Percentiles rank a stretch among this genome's conserved stretches.
Evolutionary conservation across 2,329 filamentous ascomycete genomes (phyloP).

Genomic region (Fusarium chlamydosporum): DNA sequence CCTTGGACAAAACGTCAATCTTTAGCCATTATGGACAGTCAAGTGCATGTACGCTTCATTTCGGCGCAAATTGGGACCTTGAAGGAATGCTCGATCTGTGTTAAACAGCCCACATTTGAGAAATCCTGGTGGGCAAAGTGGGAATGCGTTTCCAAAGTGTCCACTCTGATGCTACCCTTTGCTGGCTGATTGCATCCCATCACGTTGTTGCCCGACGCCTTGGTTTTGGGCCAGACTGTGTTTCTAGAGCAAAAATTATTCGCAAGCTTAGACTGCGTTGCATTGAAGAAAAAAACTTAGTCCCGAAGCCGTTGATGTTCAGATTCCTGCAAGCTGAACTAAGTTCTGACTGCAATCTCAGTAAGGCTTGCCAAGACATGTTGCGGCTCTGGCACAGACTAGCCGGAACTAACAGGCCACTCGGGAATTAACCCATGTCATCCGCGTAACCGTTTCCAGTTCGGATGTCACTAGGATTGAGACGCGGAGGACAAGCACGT

Average conservation of each 20-base stretch:
- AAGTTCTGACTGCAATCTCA: not conserved
- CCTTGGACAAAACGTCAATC: slow-evolving; percentile 1
- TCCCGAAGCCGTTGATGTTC: not conserved
- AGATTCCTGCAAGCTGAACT: not conserved
- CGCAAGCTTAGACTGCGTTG: not conserved
- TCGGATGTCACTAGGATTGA: not conserved
- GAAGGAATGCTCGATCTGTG: not conserved
- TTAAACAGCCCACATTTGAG: slow-evolving; percentile 26
- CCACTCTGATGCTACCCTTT: slow-evolving; percentile 27
- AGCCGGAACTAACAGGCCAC: not conserved
- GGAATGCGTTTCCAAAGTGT: slow-evolving; percentile 1
- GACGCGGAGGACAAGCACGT: slow-evolving; percentile 6
- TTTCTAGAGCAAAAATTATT: not conserved
- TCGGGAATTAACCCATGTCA: slow-evolving; percentile 12
- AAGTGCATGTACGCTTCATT: not conserved
- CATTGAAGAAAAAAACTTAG: not conserved
- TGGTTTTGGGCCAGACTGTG: not conserved
- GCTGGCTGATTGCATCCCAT: not conserved
- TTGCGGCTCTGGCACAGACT: slow-evolving; percentile 9
- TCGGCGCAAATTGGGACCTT: not conserved
- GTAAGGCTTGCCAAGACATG: slow-evolving; percentile 12
- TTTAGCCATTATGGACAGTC: not conserved
- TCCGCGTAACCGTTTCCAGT: not conserved
- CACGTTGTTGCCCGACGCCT: not conserved
- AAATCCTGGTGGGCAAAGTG: not conserved